Conservation (phyloP, 1,139 yeast genomes). For the Saccharomyces hybrid region DNA sequence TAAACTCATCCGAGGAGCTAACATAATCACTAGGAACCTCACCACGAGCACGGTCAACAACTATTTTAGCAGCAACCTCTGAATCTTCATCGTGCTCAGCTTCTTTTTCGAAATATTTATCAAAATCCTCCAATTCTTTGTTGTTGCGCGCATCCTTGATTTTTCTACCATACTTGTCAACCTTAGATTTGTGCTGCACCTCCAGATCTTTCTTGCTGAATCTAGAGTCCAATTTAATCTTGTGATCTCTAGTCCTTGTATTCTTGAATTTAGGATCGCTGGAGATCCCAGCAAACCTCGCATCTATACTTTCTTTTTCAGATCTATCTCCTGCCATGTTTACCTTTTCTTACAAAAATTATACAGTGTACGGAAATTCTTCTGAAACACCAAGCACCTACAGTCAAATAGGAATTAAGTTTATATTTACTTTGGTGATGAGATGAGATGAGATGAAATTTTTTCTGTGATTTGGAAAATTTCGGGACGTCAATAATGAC, state of each 20-base stretch:
- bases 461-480: conserved; percentile 7
- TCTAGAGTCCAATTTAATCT: conserved; percentile 79
- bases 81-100: conserved; percentile 24
- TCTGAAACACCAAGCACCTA: neutral
- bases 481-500: neutral
- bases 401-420: neutral
- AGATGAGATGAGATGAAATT: conserved; percentile 16
- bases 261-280: conserved; percentile 82
- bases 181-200: conserved; percentile 48
- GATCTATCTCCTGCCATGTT: neutral
- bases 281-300: conserved; percentile 71
- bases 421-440: neutral
- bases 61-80: conserved; percentile 16
- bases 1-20: conserved; percentile 36
- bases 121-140: no score
- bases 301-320: conserved; percentile 42
- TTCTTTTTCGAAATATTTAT: conserved; percentile 44
- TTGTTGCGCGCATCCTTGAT: conserved; percentile 39
- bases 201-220: conserved; percentile 67
- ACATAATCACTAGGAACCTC: conserved; percentile 40
- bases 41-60: conserved; percentile 64
- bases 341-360: neutral
- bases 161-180: conserved; percentile 84
- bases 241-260: conserved; percentile 62
- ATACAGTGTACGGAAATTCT: neutral